Conservation (phyloP, 805 yeast genomes). For the Candida pseudofarinosa region DNA sequence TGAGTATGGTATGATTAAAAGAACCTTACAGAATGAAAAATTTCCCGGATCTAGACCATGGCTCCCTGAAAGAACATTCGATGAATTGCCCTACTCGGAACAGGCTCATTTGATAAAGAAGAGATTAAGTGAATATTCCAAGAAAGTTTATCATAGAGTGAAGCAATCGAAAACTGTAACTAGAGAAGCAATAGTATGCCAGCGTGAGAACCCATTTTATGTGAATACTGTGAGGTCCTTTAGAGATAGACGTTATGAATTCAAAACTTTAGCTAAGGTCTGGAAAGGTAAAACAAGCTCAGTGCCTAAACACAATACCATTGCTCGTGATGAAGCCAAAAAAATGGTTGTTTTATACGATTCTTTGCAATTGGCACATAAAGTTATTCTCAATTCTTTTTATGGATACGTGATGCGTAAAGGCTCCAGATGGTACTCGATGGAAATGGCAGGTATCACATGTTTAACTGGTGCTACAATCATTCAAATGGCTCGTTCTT, state of each 20-base stretch:
- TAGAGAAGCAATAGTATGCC: slow-evolving; percentile 92
- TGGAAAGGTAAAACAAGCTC: slow-evolving; percentile 82
- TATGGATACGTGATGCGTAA: slow-evolving; percentile 99
- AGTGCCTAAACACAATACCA: slow-evolving; percentile 48
- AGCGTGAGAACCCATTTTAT: slow-evolving; percentile 95
- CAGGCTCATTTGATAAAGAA: slow-evolving; percentile 75
- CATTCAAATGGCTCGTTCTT: slow-evolving; percentile 91
- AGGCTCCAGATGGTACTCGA: slow-evolving; percentile 98
- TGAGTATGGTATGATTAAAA: slow-evolving; percentile 85
- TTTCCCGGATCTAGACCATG: slow-evolving; percentile 62
- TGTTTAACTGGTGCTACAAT: slow-evolving; percentile 97
- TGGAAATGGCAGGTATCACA: slow-evolving; percentile 99
- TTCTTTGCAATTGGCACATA: slow-evolving; percentile 93
- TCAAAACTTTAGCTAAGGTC: slow-evolving; percentile 85
- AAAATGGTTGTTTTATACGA: slow-evolving; percentile 93
- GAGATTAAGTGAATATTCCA: slow-evolving; percentile 76
- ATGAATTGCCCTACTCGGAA: slow-evolving; percentile 70
- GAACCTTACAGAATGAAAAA: slow-evolving; percentile 73
- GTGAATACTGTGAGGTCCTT: slow-evolving; percentile 91
- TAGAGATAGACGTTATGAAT: slow-evolving; percentile 94
- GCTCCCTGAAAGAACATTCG: slow-evolving; percentile 60
- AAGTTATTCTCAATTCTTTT: slow-evolving; percentile 92
- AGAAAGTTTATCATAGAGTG: slow-evolving; percentile 77
- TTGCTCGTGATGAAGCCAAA: slow-evolving; percentile 79
- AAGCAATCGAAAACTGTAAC: slow-evolving; percentile 81